A percentile compares a stretch with the other conserved stretches of the same genome.
Evolutionary conservation across 495 filamentous ascomycete species (phyloP).

Genomic region (Evernia prunastri): DNA sequence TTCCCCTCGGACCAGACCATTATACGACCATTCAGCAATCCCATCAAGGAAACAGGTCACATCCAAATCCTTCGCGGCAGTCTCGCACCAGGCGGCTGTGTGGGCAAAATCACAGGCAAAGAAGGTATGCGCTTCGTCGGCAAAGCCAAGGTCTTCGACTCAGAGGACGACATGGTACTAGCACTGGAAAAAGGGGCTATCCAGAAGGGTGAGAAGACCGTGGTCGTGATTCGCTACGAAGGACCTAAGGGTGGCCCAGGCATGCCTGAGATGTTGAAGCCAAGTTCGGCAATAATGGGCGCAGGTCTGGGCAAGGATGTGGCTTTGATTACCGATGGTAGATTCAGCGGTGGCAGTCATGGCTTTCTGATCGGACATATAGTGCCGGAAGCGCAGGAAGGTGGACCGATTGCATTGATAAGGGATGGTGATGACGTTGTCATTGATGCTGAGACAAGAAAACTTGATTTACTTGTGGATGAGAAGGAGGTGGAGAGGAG

Average conservation of each 20-base stretch:
- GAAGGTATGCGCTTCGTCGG: slow-evolving; percentile 86
- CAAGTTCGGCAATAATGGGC: slow-evolving; percentile 77
- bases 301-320: slow-evolving; percentile 77
- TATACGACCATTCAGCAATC: slow-evolving; percentile 84
- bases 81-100: slow-evolving; percentile 82
- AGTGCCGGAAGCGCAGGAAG: slow-evolving; percentile 55
- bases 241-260: slow-evolving; percentile 37
- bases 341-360: slow-evolving; percentile 57
- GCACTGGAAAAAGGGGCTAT: slow-evolving; percentile 76
- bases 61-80: slow-evolving; percentile 94
- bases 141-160: slow-evolving; percentile 81
- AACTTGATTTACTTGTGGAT: slow-evolving; percentile 47
- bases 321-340: slow-evolving; percentile 58
- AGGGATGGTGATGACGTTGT: slow-evolving; percentile 49
- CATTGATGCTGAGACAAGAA: slow-evolving; percentile 49
- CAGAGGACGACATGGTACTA: slow-evolving; percentile 71
- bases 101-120: slow-evolving; percentile 98
- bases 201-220: slow-evolving; percentile 94
- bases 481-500: slow-evolving; percentile 60
- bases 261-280: slow-evolving; percentile 88
- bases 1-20: slow-evolving; percentile 83
- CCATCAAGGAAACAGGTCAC: slow-evolving; percentile 90
- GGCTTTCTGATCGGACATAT: slow-evolving; percentile 52
- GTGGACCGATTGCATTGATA: slow-evolving; percentile 50
- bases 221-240: slow-evolving; percentile 95